Percentiles rank a stretch among this genome's conserved stretches.
Evolutionary conservation across 352 stramenopile species (phyloP).

Genomic region (Phytophthora sp.): DNA sequence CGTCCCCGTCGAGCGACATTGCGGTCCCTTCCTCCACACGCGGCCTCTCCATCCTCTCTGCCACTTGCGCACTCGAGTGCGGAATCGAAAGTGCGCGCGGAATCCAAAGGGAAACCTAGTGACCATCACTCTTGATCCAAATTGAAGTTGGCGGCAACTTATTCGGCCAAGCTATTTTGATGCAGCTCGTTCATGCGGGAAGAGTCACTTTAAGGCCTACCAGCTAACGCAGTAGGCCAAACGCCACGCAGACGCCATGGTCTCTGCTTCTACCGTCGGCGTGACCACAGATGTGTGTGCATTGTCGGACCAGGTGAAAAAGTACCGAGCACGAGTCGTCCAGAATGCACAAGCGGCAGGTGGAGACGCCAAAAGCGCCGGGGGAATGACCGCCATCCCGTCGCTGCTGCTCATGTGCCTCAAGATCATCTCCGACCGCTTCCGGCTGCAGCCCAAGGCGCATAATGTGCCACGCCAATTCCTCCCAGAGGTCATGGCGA

Average conservation of each 20-base stretch:
- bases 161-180: slow-evolving; percentile 13
- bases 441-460: slow-evolving; percentile 67
- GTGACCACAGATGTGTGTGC: slow-evolving; percentile 69
- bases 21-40: not conserved
- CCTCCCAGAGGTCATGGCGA: slow-evolving; percentile 79
- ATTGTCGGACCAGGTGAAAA: slow-evolving; percentile 84
- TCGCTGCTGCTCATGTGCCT: slow-evolving; percentile 79
- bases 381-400: slow-evolving; percentile 29
- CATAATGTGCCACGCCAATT: slow-evolving; percentile 83
- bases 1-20: slow-evolving; percentile 26
- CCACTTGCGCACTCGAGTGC: slow-evolving; percentile 16
- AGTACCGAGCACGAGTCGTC: slow-evolving; percentile 73
- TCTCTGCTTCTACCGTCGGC: slow-evolving; percentile 65
- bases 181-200: not conserved
- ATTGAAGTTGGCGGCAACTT: slow-evolving; percentile 26
- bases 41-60: slow-evolving; percentile 19
- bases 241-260: too few species aligned
- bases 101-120: slow-evolving; percentile 32
- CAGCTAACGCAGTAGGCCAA: not conserved
- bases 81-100: slow-evolving; percentile 27
- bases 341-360: slow-evolving; percentile 28
- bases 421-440: slow-evolving; percentile 81
- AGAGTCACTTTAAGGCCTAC: slow-evolving; percentile 17
- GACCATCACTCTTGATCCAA: slow-evolving; percentile 42
- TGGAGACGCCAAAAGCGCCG: slow-evolving; percentile 26